Evolutionary conservation across 495 filamentous ascomycete genomes (phyloP), one percentile per base, ranked within the genome.

Genomic region (Pyrenula aspistea): DNA sequence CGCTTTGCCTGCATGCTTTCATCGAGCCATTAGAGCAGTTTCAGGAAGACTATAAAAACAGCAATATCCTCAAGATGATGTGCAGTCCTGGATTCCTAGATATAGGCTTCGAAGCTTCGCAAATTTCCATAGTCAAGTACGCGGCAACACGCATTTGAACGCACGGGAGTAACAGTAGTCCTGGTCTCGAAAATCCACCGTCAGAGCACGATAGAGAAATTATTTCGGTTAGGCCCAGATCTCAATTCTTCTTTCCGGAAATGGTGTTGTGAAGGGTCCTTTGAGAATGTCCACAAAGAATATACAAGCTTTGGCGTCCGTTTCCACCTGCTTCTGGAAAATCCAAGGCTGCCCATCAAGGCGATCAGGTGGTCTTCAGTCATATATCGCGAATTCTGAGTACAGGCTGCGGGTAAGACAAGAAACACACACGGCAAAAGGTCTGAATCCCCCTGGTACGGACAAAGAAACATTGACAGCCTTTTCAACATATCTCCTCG

Each of bases 371-470:
- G 75, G n/a, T 76, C 68, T 59, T 93, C 84, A 57, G 87, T 83
- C 62, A 96, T 73, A 64, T 97, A 99, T 57, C 93, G 81, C 15
- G 94, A 96, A 64, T 99, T 99, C 12, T 77, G 80, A 54, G 97
- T 80, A 65, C 94, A 99, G 11, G 92, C 82, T 24, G 86, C 82
- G 8, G 93, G 93, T 24, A 99, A 71, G 2, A 99, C 93, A 21
- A 99, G 73, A 67, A 97, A 99, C 22, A 99, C 73, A 36, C 78
- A 81, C 2, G 93, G 93, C n/a, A 87, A 53, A 50, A 73, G 59
- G 24, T 53, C 21, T 15, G 19, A 12, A 11, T 61, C 31, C 19
- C 68, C 59, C n/a, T 63, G 60, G 36, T 57, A 65, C 47, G 57
- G 56, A 21, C 64, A 53, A 20, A 92, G 77, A 62, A 94, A 89